Percentiles rank a stretch among this genome's conserved stretches.
Evolutionary conservation across 345 rosid genomes (phyloP).

Genomic region (Populus ilicifolia): DNA sequence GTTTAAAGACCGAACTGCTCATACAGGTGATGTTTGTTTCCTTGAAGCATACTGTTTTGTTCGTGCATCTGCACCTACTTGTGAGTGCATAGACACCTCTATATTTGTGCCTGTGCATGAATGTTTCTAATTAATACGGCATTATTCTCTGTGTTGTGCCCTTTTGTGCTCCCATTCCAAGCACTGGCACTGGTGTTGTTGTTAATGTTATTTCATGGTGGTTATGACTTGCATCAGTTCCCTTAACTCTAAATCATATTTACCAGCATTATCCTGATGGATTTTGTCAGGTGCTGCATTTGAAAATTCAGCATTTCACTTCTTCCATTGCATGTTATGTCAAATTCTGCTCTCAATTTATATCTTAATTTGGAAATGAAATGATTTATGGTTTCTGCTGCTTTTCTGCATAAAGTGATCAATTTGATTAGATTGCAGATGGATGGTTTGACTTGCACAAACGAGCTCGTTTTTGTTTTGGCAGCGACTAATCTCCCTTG

Average conservation of each 20-base stretch:
- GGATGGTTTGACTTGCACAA: constrained; percentile 83
- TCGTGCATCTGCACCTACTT: neutral
- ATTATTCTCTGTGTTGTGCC: neutral
- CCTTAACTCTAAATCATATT: too few relatives aligned
- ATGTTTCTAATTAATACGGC: neutral
- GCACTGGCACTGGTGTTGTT: neutral
- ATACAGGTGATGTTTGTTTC: constrained; percentile 65
- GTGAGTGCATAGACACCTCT: neutral
- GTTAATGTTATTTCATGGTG: neutral
- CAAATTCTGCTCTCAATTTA: neutral
- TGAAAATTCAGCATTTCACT: neutral
- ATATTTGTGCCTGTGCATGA: neutral
- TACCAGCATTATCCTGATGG: neutral
- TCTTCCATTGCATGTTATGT: neutral
- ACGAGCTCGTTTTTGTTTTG: constrained; percentile 92
- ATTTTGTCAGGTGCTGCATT: constrained; percentile 8
- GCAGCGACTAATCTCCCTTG: constrained; percentile 99
- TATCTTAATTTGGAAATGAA: neutral
- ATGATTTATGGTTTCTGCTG: neutral
- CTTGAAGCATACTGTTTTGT: neutral
- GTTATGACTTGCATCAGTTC: neutral
- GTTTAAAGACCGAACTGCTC: constrained; percentile 97
- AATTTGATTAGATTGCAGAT: constrained; percentile 52
- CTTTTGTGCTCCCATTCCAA: neutral
- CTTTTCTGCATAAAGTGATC: constrained; percentile 18